Conservation (phyloP, 116 monocot genomes). For the Posidonia oceanica region DNA sequence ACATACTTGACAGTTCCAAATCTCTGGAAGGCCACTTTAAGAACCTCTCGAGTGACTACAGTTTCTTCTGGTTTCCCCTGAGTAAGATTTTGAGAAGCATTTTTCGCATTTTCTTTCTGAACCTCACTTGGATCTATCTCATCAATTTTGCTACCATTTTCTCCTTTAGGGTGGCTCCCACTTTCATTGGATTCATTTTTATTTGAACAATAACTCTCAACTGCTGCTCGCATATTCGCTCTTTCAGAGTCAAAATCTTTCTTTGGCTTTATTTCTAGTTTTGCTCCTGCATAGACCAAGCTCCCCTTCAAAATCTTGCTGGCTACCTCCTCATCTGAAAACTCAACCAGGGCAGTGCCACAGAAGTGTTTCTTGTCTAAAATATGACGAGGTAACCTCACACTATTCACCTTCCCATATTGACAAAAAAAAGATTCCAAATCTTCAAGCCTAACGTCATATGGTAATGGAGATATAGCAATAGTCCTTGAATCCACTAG, state of each 20-base stretch:
- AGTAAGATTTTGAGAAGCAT: slow-evolving; percentile 8
- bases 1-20: slow-evolving; percentile 82
- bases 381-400: slow-evolving; percentile 70
- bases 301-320: slow-evolving; percentile 38
- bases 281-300: slow-evolving; percentile 46
- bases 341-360: slow-evolving; percentile 79
- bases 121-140: slow-evolving; percentile 18
- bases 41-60: slow-evolving; percentile 53
- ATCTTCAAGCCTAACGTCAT: slow-evolving; percentile 71
- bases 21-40: slow-evolving; percentile 44
- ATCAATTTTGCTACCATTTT: slow-evolving; percentile 12
- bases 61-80: slow-evolving; percentile 11
- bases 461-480: slow-evolving; percentile 72
- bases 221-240: slow-evolving; percentile 17
- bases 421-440: slow-evolving; percentile 64
- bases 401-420: slow-evolving; percentile 85
- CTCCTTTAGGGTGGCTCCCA: slow-evolving; percentile 49
- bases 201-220: slow-evolving; percentile 22
- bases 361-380: slow-evolving; percentile 56
- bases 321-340: slow-evolving; percentile 60
- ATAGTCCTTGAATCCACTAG: slow-evolving; percentile 79
- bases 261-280: slow-evolving; percentile 60
- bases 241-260: slow-evolving; percentile 81
- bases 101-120: slow-evolving; percentile 18
- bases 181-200: slow-evolving; percentile 21